A percentile compares a stretch with the other conserved stretches of the same genome.
phyloP scores from a whole-genome alignment of 2,329 filamentous ascomycete species.

The Cladosporium sp. region DNA sequence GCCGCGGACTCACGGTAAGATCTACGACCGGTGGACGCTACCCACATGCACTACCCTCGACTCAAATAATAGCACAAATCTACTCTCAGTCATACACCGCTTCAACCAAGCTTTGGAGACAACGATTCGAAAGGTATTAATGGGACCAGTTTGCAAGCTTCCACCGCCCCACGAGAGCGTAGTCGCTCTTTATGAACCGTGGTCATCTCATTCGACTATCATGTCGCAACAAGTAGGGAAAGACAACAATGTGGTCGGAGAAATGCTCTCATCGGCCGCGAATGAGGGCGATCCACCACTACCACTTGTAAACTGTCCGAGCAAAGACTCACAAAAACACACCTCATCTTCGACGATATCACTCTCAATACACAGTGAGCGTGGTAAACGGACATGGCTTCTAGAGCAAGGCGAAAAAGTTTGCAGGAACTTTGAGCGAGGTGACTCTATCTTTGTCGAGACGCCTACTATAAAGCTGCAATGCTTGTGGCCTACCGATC shows the following conservation, averaged over 20 bases:
- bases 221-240: background rate
- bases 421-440: background rate
- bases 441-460: background rate
- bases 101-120: constrained; percentile 1
- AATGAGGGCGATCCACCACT: background rate
- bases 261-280: background rate
- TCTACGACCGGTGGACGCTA: constrained; percentile 11
- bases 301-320: background rate
- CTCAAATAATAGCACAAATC: background rate
- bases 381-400: background rate
- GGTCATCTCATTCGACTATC: constrained; percentile 7
- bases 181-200: constrained; percentile 6
- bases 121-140: background rate
- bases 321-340: background rate
- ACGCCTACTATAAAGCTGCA: constrained; percentile 1
- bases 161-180: constrained; percentile 3
- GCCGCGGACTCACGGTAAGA: constrained; percentile 4
- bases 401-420: constrained; percentile 1
- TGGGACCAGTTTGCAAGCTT: background rate
- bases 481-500: background rate
- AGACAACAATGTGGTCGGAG: background rate
- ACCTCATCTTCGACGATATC: background rate
- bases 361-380: background rate
- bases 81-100: background rate
- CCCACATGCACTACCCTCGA: background rate